Percentiles rank a stretch among this genome's conserved stretches.
phyloP scores from a whole-genome alignment of 1,284 basidiomycete genomes.

The Phellopilus nigrolimitatus region DNA sequence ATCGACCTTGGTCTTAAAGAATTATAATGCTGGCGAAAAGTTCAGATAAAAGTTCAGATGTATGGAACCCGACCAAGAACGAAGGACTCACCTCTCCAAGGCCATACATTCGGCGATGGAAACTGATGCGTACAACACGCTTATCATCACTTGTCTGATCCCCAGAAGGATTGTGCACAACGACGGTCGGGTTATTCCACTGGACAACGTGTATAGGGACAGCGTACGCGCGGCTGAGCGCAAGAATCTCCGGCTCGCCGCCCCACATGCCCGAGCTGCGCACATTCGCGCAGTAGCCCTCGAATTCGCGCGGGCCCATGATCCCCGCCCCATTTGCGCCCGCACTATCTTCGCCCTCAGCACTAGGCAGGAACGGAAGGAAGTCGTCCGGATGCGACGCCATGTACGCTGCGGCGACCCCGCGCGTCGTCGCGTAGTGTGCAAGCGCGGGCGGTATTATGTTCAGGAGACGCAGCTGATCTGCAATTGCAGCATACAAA shows the following conservation, averaged over 20 bases:
- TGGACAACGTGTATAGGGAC: constrained; percentile 93
- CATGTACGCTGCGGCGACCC: constrained; percentile 80
- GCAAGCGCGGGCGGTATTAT: constrained; percentile 54
- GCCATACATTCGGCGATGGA: constrained; percentile 89
- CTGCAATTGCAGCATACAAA: constrained; percentile 89
- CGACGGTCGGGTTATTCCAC: constrained; percentile 73
- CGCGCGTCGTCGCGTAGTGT: constrained; percentile 57
- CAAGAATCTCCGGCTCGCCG: constrained; percentile 95
- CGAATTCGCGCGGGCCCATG: constrained; percentile 69
- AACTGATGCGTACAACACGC: constrained; percentile 72
- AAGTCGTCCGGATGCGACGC: constrained; percentile 85
- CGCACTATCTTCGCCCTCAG: constrained; percentile 69
- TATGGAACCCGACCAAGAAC: neutral
- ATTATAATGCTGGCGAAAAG: constrained; percentile 72
- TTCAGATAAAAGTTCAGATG: neutral
- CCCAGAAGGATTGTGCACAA: constrained; percentile 66
- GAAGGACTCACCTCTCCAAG: constrained; percentile 75
- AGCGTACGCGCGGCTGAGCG: constrained; percentile 79
- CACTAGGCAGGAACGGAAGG: constrained; percentile 86
- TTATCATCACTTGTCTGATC: constrained; percentile 35
- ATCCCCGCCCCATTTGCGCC: constrained; percentile 67
- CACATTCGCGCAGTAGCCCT: constrained; percentile 76
- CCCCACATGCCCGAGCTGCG: constrained; percentile 90
- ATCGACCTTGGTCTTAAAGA: constrained; percentile 58
- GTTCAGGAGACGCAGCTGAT: constrained; percentile 71